phyloP scores from a whole-genome alignment of 2,329 filamentous ascomycete genomes.

The Ophiostoma ips region DNA sequence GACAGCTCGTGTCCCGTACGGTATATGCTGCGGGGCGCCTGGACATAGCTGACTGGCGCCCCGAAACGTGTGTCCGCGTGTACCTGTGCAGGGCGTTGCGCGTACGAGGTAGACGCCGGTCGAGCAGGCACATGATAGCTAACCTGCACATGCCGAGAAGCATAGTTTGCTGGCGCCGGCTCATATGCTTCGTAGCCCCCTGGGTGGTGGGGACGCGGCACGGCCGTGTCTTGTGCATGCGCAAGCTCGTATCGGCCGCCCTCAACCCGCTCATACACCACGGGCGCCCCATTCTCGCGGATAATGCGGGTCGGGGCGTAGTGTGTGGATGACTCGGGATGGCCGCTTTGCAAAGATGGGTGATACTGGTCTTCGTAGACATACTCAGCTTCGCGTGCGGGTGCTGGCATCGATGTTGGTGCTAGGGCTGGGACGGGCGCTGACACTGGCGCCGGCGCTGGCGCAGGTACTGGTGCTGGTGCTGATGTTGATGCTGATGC shows the following conservation, averaged over 20 bases:
- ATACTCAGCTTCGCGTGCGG: conserved; percentile 3
- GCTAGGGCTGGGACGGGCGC: too few relatives aligned
- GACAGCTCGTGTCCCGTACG: conserved; percentile 18
- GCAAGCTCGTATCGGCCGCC: conserved; percentile 15
- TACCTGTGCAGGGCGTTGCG: not conserved
- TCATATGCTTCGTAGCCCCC: conserved; percentile 14
- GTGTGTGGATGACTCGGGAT: not conserved
- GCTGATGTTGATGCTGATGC: not conserved
- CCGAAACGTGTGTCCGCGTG: not conserved
- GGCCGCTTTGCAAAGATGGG: not conserved
- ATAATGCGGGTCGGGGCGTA: not conserved
- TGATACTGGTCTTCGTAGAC: conserved; percentile 3
- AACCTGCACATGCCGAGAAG: conserved; percentile 22
- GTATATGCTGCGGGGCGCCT: not conserved
- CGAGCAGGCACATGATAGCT: not conserved
- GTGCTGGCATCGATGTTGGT: not conserved
- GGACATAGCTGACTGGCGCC: not conserved
- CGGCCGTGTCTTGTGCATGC: conserved; percentile 13
- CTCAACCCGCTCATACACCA: conserved; percentile 24
- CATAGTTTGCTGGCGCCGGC: conserved; percentile 15
- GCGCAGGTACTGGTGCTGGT: not conserved
- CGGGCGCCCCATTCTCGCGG: conserved; percentile 19
- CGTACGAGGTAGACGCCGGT: not conserved
- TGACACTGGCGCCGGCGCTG: too few relatives aligned
- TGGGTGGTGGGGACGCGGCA: not conserved